Conservation (phyloP, 192 early-diverging fungal genomes). For the Allomyces macrogynus region DNA sequence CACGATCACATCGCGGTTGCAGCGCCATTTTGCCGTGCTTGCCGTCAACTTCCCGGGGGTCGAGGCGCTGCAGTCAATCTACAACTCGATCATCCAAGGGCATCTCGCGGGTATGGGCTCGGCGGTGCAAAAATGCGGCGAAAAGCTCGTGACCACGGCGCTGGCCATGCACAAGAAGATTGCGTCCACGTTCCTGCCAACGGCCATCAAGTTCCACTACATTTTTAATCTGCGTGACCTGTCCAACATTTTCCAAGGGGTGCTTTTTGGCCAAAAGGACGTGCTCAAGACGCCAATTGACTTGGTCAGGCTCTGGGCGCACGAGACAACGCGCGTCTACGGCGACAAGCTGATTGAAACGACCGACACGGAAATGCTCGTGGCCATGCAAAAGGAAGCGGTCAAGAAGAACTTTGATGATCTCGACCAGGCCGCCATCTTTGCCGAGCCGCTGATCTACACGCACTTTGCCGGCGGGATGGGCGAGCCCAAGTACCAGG, state of each 20-base stretch:
- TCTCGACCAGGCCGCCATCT: conserved; percentile 74
- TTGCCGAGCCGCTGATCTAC: conserved; percentile 47
- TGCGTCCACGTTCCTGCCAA: conserved; percentile 73
- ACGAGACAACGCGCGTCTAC: conserved; percentile 93
- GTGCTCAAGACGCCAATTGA: conserved; percentile 58
- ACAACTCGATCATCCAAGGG: conserved; percentile 36
- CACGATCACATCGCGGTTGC: conserved; percentile 78
- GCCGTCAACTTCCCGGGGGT: conserved; percentile 97
- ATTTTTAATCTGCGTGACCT: conserved; percentile 98
- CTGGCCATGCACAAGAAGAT: conserved; percentile 83
- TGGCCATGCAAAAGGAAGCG: conserved; percentile 67
- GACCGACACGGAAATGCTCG: conserved; percentile 15
- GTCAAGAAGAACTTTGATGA: conserved; percentile 69
- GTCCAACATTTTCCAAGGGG: conserved; percentile 93
- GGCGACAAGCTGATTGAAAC: conserved; percentile 75
- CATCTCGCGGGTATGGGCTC: conserved; percentile 8
- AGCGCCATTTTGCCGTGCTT: conserved; percentile 85
- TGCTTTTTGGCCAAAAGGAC: conserved; percentile 77
- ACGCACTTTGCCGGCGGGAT: conserved; percentile 92
- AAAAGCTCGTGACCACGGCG: conserved; percentile 81
- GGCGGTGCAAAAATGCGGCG: conserved; percentile 65
- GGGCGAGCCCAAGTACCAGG: conserved; percentile 89
- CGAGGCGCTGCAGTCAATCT: conserved; percentile 81
- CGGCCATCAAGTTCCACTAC: conserved; percentile 93
- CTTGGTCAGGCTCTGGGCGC: conserved; percentile 88